Conservation (phyloP, 2,329 filamentous ascomycete genomes). For the Neonectria punicea region DNA sequence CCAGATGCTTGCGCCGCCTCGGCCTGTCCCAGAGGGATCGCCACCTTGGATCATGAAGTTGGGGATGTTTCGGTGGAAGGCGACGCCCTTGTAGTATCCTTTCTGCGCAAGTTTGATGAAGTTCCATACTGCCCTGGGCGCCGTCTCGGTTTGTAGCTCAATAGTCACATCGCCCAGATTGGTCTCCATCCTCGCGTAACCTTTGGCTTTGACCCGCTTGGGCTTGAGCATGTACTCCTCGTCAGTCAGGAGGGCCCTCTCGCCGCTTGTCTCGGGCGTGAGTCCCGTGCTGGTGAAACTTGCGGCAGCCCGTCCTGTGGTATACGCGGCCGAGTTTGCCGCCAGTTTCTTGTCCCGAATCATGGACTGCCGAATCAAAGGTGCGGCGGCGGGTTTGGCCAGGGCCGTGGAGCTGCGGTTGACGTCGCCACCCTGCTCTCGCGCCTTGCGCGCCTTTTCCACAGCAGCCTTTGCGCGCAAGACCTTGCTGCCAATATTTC, state of each 20-base stretch:
- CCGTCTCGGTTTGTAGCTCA: slow-evolving; percentile 89
- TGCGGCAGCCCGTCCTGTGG: slow-evolving; percentile 89
- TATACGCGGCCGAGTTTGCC: slow-evolving; percentile 90
- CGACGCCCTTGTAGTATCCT: slow-evolving; percentile 86
- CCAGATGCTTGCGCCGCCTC: slow-evolving; percentile 92
- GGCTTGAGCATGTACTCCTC: slow-evolving; percentile 98
- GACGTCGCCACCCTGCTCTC: slow-evolving; percentile 68
- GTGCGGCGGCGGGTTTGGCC: slow-evolving; percentile 46
- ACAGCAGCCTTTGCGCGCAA: slow-evolving; percentile 92
- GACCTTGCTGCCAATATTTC: slow-evolving; percentile 83
- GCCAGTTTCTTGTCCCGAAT: slow-evolving; percentile 70
- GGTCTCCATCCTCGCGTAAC: slow-evolving; percentile 90
- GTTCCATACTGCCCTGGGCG: slow-evolving; percentile 96
- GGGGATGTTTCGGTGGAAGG: slow-evolving; percentile 93
- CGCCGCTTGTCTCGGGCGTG: slow-evolving; percentile 89
- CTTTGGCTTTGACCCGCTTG: slow-evolving; percentile 86
- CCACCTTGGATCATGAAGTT: slow-evolving; percentile 99
- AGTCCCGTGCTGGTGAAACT: slow-evolving; percentile 96
- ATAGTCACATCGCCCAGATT: slow-evolving; percentile 86
- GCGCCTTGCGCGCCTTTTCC: slow-evolving; percentile 84
- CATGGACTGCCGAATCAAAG: slow-evolving; percentile 45
- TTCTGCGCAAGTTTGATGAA: slow-evolving; percentile 89
- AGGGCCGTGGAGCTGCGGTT: slow-evolving; percentile 62
- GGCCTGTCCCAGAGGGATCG: slow-evolving; percentile 90
- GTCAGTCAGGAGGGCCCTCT: slow-evolving; percentile 86